A percentile compares a stretch with the other conserved stretches of the same genome.
Conservation (phyloP, 2,329 filamentous ascomycete genomes). For the Colletotrichum tabaci region DNA sequence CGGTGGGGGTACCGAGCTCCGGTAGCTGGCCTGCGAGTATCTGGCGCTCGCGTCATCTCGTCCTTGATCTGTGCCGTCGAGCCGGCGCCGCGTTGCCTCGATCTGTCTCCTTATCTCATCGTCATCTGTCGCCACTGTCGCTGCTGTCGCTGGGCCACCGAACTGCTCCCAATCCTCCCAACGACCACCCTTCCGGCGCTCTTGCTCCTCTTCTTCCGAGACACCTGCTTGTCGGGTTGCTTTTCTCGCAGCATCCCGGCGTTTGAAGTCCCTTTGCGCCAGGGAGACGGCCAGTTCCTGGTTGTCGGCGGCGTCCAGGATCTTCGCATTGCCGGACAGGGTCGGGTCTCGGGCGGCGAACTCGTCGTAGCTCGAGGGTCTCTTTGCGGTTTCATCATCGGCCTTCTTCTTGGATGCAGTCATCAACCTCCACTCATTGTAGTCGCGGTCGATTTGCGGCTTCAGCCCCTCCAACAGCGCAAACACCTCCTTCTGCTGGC, state of each 20-base stretch:
- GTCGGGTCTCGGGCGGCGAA: slow-evolving; percentile 73
- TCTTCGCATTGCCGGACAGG: slow-evolving; percentile 68
- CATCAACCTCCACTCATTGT: slow-evolving; percentile 77
- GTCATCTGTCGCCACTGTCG: slow-evolving; percentile 55
- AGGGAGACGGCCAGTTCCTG: slow-evolving; percentile 83
- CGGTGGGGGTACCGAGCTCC: slow-evolving; percentile 43
- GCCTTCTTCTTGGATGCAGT: slow-evolving; percentile 56
- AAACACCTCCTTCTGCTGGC: slow-evolving; percentile 70
- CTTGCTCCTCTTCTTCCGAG: slow-evolving; percentile 69
- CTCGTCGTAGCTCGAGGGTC: slow-evolving; percentile 57
- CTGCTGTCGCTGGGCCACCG: slow-evolving; percentile 44
- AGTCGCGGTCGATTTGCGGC: slow-evolving; percentile 80
- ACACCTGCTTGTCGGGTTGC: slow-evolving; percentile 71
- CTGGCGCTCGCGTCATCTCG: slow-evolving; percentile 41
- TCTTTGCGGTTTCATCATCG: slow-evolving; percentile 42
- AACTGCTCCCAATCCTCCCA: slow-evolving; percentile 59
- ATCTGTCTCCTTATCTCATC: slow-evolving; percentile 66
- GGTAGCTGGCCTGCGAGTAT: slow-evolving; percentile 45
- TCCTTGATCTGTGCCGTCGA: slow-evolving; percentile 56
- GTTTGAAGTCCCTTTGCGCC: slow-evolving; percentile 79
- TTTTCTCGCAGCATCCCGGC: slow-evolving; percentile 74
- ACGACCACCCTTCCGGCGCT: slow-evolving; percentile 62
- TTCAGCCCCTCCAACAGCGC: slow-evolving; percentile 83
- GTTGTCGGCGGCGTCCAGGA: slow-evolving; percentile 80
- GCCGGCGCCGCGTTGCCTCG: slow-evolving; percentile 64